These are phyloP conservation scores for Pseudocohnilembus persalinus DNA, from an alignment of 169 alveolate genomes.

Conservation along the genomic window DNA sequence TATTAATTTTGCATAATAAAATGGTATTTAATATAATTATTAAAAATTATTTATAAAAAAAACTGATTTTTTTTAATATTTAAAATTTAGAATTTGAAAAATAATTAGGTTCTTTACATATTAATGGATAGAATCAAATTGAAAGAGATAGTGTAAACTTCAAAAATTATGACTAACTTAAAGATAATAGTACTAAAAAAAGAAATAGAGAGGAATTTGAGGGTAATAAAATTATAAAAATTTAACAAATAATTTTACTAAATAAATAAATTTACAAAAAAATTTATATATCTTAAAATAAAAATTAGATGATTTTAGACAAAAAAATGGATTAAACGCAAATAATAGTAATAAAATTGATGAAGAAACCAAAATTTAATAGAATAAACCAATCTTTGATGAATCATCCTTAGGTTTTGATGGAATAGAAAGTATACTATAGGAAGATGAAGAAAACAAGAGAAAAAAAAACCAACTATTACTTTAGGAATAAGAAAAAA, in stretches of 20 bases:
- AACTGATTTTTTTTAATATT: not conserved
- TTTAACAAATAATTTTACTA: no score
- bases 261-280: no score
- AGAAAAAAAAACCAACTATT: not conserved
- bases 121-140: no score
- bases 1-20: no score
- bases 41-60: no score
- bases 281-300: no score
- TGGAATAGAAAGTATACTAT: not conserved
- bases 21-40: no score
- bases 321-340: no score
- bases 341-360: not conserved
- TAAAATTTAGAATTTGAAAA: no score
- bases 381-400: not conserved
- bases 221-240: not conserved
- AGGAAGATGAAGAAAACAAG: not conserved
- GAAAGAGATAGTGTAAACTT: not conserved
- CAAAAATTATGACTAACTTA: not conserved
- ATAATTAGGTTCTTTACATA: no score
- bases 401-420: not conserved
- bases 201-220: not conserved
- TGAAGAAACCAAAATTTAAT: not conserved
- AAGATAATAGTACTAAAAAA: not conserved
- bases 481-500: not conserved
- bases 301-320: no score